These are phyloP conservation scores for Rhizopus sp. DNA, from an alignment of 371 early-diverging fungal genomes.

Conservation along the genomic window DNA sequence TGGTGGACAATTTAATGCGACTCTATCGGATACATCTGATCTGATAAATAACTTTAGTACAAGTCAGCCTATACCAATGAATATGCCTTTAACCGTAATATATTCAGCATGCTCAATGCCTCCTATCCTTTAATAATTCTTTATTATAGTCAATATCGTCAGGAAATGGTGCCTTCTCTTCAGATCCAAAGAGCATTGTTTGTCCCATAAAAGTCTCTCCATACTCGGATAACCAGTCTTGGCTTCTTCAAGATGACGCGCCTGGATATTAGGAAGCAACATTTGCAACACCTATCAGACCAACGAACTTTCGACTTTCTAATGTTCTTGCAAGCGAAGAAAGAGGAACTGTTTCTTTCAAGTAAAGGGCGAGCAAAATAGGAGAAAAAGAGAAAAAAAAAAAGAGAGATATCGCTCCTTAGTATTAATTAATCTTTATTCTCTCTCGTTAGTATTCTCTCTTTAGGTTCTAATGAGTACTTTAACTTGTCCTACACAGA, in stretches of 20 bases:
- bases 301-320: slow-evolving; percentile 63
- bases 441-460: slow-evolving; percentile 35
- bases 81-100: slow-evolving; percentile 13
- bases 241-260: slow-evolving; percentile 66
- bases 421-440: background rate
- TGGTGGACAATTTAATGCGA: slow-evolving; percentile 33
- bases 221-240: slow-evolving; percentile 26
- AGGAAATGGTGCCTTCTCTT: slow-evolving; percentile 27
- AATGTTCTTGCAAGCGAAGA: slow-evolving; percentile 46
- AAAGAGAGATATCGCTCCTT: slow-evolving; percentile 1
- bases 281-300: slow-evolving; percentile 53
- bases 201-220: slow-evolving; percentile 37
- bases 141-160: slow-evolving; percentile 16
- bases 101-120: background rate
- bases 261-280: slow-evolving; percentile 69
- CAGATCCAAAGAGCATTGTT: slow-evolving; percentile 46
- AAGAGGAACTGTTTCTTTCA: slow-evolving; percentile 65
- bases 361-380: slow-evolving; percentile 19
- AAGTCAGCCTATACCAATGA: slow-evolving; percentile 19
- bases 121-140: background rate
- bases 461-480: slow-evolving; percentile 53
- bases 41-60: slow-evolving; percentile 13
- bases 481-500: slow-evolving; percentile 61
- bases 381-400: background rate
- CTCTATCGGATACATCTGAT: background rate